Conservation (phyloP, 495 filamentous ascomycete species). For the Neurospora sp. region DNA sequence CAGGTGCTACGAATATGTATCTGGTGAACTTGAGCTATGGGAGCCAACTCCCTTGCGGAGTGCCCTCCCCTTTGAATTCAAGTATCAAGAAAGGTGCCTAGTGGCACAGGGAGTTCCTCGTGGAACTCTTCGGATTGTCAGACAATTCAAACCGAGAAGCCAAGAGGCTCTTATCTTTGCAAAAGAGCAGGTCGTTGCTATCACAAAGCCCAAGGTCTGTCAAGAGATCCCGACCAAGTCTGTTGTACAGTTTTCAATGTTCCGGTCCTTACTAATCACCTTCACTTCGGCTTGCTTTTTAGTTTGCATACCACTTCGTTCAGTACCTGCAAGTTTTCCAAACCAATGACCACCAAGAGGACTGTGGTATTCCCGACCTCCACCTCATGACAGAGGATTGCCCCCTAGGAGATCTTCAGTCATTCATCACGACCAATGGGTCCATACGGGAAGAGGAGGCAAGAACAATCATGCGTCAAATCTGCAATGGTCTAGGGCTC, state of each 20-base stretch:
- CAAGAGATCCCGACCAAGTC: not conserved
- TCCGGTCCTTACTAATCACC: not conserved
- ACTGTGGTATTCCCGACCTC: not conserved
- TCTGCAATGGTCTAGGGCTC: not conserved
- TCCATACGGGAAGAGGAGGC: not conserved
- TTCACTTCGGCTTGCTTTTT: not conserved
- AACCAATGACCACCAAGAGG: not conserved
- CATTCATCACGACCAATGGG: not conserved
- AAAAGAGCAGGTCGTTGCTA: not conserved
- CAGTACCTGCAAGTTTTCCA: not conserved
- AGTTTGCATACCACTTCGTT: not conserved
- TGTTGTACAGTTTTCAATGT: not conserved
- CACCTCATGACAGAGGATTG: not conserved
- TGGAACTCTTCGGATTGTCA: not conserved
- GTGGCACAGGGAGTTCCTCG: not conserved
- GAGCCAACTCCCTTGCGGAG: not conserved
- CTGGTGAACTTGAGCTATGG: not conserved
- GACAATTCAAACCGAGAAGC: not conserved
- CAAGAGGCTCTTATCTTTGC: not conserved
- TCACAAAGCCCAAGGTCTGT: not conserved
- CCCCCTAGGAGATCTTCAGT: not conserved
- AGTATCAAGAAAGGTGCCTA: not conserved
- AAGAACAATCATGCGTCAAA: not conserved
- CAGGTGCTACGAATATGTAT: not conserved
- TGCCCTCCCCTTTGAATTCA: not conserved